Evolutionary conservation across 2,329 filamentous ascomycete genomes (phyloP), one percentile per base, ranked within the genome.

Genomic region (Aureobasidium sp.): DNA sequence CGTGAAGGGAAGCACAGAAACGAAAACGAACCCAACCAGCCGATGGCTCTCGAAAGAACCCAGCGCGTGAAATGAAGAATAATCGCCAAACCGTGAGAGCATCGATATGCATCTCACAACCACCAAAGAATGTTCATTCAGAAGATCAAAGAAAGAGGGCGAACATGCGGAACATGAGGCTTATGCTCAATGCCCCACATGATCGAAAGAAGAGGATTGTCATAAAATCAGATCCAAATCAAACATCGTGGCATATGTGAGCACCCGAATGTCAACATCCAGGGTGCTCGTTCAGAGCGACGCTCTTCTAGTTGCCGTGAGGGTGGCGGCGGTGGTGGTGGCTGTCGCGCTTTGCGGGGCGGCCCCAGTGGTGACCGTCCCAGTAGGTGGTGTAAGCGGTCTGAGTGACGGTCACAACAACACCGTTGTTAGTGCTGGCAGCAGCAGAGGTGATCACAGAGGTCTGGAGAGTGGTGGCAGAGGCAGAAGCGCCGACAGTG

Each of bases 261-360:
- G 27, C 34, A 60, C 46, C 57, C 57, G 57, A 60, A 60, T 60
- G 57, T 60, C 57, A 60, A 60, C 57, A 60, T 60, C 57, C 57
- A 60, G 57, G 57, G 46, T 60, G 3, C 46, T 39, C n/a, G 32
- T 17, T 9, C 4, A 36, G 46, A 41, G 27, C 12, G 43, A 24
- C 39, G 29, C 17, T 60, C 24, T n/a, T 60, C n/a, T 60, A 60
- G 57, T 69, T 61, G 47, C 50, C 66, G 59, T 71, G 69, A 63
- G 61, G 63, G 64, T 69, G 69, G 34, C 64, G 65, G 66, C 68
- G 65, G 67, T 70, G 69, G 29, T 70, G 67, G 64, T 67, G 64
- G 57, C 32, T 9, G 10, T 64, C 61, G 29, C 64, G 51, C 46
- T 60, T 51, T 29, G 39, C 46, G 20, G 24, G 10, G 34, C 24